Conservation (phyloP, 805 yeast genomes). For the Phaffomyces opuntiae region DNA sequence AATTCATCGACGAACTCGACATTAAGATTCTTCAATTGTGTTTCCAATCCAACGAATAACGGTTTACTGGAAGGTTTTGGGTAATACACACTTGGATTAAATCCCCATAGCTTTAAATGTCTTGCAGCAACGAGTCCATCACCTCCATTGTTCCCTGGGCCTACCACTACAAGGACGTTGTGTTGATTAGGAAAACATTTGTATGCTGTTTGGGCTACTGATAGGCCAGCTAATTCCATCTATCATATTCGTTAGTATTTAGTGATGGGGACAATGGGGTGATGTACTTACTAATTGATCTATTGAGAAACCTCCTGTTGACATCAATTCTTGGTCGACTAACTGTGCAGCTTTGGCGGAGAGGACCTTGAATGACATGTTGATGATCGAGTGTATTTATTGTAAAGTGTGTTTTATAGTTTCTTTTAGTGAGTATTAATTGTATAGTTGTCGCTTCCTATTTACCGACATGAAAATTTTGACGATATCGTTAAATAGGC, state of each 20-base stretch:
- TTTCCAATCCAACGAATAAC: constrained; percentile 51
- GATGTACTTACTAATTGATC: constrained; percentile 52
- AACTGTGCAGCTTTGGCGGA: constrained; percentile 57
- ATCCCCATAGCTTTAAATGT: constrained; percentile 77
- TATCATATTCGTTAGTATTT: constrained; percentile 24
- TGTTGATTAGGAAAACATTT: constrained; percentile 48
- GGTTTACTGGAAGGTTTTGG: constrained; percentile 60
- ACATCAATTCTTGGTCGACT: constrained; percentile 83
- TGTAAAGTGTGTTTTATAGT: too few species aligned
- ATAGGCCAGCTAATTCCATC: constrained; percentile 95
- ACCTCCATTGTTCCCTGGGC: constrained; percentile 96
- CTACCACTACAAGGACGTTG: constrained; percentile 66
- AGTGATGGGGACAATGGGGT: not conserved
- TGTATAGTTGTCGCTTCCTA: too few species aligned
- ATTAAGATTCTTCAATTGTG: constrained; percentile 61
- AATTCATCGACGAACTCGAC: constrained; percentile 46
- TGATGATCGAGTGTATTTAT: too few species aligned
- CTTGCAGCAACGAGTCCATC: constrained; percentile 96
- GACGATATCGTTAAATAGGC: too few species aligned
- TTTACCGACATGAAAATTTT: too few species aligned
- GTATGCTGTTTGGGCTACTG: constrained; percentile 85
- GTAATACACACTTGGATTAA: constrained; percentile 67
- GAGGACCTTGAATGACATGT: constrained; percentile 29
- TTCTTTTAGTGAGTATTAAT: too few species aligned
- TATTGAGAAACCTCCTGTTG: constrained; percentile 69